These are phyloP conservation scores for Acidomyces sp. DNA, from an alignment of 495 filamentous ascomycete species.

Conservation along the genomic window DNA sequence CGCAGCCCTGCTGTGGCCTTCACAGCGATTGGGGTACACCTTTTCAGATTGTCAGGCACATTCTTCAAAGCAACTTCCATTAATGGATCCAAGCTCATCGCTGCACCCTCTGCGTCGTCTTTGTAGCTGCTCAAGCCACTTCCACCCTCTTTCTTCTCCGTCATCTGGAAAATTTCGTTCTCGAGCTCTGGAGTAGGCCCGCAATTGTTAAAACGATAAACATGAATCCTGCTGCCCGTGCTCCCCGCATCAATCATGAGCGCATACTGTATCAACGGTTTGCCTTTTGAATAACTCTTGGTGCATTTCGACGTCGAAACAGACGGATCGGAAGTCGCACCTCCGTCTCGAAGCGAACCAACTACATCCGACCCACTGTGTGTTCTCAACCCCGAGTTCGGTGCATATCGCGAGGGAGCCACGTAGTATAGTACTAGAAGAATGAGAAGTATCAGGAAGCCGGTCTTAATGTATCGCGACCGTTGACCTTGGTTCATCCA, in stretches of 20 bases:
- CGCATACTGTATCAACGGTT: constrained; percentile 91
- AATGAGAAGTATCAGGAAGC: constrained; percentile 59
- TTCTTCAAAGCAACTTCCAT: constrained; percentile 70
- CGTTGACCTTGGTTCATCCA: constrained; percentile 17
- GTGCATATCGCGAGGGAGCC: constrained; percentile 39
- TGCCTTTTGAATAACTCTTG: constrained; percentile 65
- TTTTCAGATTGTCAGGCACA: constrained; percentile 75
- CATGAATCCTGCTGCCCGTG: constrained; percentile 93
- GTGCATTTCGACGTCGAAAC: constrained; percentile 60
- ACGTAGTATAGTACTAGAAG: constrained; percentile 66
- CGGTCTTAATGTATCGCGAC: constrained; percentile 40
- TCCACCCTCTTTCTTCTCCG: constrained; percentile 59
- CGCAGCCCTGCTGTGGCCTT: constrained; percentile 93
- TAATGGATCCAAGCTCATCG: constrained; percentile 74
- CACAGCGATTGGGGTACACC: constrained; percentile 81
- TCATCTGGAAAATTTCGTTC: constrained; percentile 80
- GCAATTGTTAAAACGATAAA: constrained; percentile 98
- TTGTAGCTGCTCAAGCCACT: constrained; percentile 79
- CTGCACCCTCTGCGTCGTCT: constrained; percentile 72
- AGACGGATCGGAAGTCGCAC: constrained; percentile 42
- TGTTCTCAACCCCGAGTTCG: not conserved
- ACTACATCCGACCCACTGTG: too few relatives aligned
- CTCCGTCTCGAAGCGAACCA: constrained; percentile 16
- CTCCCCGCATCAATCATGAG: constrained; percentile 98
- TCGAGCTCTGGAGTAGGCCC: constrained; percentile 90